Percentiles rank a stretch among this genome's conserved stretches.
Evolutionary conservation across 1,139 yeast genomes (phyloP).

Genomic region (Hyphopichia pseudoburtonii): DNA sequence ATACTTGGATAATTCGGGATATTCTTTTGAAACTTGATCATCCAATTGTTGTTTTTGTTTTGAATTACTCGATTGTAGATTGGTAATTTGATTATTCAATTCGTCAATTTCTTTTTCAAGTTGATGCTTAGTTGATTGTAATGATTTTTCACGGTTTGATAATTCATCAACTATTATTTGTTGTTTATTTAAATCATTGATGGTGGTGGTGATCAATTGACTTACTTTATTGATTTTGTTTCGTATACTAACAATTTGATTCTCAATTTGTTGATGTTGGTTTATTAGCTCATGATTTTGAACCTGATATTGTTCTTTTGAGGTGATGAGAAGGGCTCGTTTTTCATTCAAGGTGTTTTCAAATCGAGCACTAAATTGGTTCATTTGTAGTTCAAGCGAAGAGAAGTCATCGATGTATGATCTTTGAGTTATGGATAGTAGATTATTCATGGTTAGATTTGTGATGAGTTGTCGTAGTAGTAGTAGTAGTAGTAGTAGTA

Average conservation of each 20-base stretch:
- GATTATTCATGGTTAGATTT: no score
- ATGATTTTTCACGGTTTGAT: conserved; percentile 19
- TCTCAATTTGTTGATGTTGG: conserved; percentile 25
- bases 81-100: conserved; percentile 21
- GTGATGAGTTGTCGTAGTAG: no score
- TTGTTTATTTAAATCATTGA: conserved; percentile 22
- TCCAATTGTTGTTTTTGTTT: conserved; percentile 18
- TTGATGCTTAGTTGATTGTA: conserved; percentile 20
- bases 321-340: conserved; percentile 26
- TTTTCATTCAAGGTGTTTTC: conserved; percentile 25
- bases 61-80: conserved; percentile 19
- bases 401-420: conserved; percentile 24
- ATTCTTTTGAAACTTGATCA: conserved; percentile 32
- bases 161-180: conserved; percentile 30
- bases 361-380: conserved; percentile 25
- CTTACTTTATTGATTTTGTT: conserved; percentile 22
- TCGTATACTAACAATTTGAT: conserved; percentile 20
- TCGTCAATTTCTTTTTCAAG: conserved; percentile 26
- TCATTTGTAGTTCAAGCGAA: conserved; percentile 28
- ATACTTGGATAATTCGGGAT: conserved; percentile 39
- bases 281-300: conserved; percentile 28
- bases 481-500: no score
- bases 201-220: conserved; percentile 15
- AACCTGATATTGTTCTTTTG: conserved; percentile 28
- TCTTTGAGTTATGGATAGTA: no score